Evolutionary conservation across 352 stramenopile species (phyloP).

Genomic region (Aphanomyces stellatus): DNA sequence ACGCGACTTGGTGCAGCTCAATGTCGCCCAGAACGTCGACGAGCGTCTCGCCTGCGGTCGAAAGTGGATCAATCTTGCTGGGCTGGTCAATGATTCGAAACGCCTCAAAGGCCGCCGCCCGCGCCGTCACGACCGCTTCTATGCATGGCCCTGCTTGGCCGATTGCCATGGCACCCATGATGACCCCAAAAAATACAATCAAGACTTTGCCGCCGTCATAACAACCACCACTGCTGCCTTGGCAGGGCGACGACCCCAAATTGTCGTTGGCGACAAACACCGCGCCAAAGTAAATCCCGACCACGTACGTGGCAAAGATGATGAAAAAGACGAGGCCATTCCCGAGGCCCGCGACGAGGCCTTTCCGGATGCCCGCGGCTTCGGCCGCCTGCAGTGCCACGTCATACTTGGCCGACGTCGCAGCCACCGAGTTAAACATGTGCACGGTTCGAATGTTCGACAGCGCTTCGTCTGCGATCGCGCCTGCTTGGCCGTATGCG

Average conservation of each 20-base stretch:
- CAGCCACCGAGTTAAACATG: constrained; percentile 13
- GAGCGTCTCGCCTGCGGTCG: constrained; percentile 28
- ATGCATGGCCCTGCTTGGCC: constrained; percentile 30
- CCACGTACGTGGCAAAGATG: constrained; percentile 29
- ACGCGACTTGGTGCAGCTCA: constrained; percentile 79
- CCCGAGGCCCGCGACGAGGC: constrained; percentile 1
- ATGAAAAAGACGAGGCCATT: constrained; percentile 32
- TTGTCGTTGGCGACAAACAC: constrained; percentile 19
- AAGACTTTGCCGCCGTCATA: constrained; percentile 29
- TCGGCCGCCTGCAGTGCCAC: constrained; percentile 9
- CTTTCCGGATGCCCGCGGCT: constrained; percentile 18
- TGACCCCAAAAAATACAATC: constrained; percentile 29
- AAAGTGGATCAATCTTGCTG: constrained; percentile 27
- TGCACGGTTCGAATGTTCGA: constrained; percentile 18
- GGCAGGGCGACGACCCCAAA: not conserved
- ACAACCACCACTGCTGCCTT: constrained; percentile 13
- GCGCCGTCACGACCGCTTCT: constrained; percentile 19
- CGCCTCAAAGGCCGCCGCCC: constrained; percentile 2
- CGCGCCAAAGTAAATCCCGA: constrained; percentile 32
- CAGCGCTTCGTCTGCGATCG: constrained; percentile 13
- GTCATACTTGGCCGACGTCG: constrained; percentile 2
- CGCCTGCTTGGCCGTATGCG: constrained; percentile 12
- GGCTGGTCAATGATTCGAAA: constrained; percentile 17
- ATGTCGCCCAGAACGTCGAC: constrained; percentile 38
- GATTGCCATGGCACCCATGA: constrained; percentile 30